phyloP scores from a whole-genome alignment of 1,284 basidiomycete genomes.

The Pyrrhoderma noxium region DNA sequence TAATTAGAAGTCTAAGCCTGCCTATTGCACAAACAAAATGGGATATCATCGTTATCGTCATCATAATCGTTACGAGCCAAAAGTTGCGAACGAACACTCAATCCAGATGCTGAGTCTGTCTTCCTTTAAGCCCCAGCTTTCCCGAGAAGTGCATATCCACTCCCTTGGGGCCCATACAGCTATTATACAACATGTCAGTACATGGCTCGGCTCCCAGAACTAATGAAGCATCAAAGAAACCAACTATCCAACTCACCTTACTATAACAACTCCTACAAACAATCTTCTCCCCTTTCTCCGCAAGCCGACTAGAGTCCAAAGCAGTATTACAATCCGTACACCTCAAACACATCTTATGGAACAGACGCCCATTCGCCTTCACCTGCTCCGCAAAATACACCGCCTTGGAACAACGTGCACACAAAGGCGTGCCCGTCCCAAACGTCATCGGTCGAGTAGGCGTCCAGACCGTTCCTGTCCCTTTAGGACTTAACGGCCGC shows the following conservation, averaged over 20 bases:
- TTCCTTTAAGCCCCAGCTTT: conserved; percentile 42
- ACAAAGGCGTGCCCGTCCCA: conserved; percentile 37
- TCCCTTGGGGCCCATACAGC: conserved; percentile 64
- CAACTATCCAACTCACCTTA: conserved; percentile 47
- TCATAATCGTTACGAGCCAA: too few relatives aligned
- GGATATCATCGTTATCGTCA: too few relatives aligned
- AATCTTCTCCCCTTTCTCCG: conserved; percentile 67
- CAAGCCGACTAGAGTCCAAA: conserved; percentile 60
- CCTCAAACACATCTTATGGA: conserved; percentile 66
- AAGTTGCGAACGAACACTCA: too few relatives aligned
- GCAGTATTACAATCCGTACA: conserved; percentile 60
- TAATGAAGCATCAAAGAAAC: too few relatives aligned
- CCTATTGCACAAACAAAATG: too few relatives aligned
- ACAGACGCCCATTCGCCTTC: conserved; percentile 70
- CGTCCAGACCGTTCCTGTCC: too few relatives aligned
- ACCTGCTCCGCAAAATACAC: conserved; percentile 66
- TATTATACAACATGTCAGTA: conserved; percentile 22
- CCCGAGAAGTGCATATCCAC: conserved; percentile 66
- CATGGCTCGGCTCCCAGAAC: too few relatives aligned
- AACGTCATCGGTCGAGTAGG: neutral
- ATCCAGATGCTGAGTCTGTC: too few relatives aligned
- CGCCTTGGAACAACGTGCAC: conserved; percentile 49
- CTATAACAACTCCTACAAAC: conserved; percentile 64
- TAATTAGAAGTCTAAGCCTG: too few relatives aligned
- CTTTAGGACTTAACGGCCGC: too few relatives aligned